Conservation (phyloP, 805 yeast species). For the Lipomyces mesembrius region DNA sequence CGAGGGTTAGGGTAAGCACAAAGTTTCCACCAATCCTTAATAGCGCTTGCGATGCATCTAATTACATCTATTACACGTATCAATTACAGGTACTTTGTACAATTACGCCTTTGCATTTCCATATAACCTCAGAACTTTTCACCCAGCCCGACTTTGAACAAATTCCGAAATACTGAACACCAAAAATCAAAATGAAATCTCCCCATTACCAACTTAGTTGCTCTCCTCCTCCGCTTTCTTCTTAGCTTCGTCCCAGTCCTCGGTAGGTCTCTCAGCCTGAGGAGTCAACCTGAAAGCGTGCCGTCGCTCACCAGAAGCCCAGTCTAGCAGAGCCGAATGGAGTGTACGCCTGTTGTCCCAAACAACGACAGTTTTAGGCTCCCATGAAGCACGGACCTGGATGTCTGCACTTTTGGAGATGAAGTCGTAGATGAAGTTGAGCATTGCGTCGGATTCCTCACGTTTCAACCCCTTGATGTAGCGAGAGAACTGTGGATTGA, state of each 20-base stretch:
- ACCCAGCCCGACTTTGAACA: not conserved
- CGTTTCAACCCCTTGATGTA: slow-evolving; percentile 72
- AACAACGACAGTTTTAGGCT: slow-evolving; percentile 55
- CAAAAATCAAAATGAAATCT: not conserved
- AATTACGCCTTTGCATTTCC: not conserved
- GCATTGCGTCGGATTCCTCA: slow-evolving; percentile 67
- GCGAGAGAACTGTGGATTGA: slow-evolving; percentile 56
- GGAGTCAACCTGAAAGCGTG: slow-evolving; percentile 79
- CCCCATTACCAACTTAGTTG: not conserved
- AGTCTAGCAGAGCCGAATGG: slow-evolving; percentile 58
- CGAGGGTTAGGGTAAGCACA: not conserved
- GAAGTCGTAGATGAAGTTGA: slow-evolving; percentile 58
- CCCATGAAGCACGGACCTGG: slow-evolving; percentile 59
- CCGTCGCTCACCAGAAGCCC: slow-evolving; percentile 64
- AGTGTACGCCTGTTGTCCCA: slow-evolving; percentile 60
- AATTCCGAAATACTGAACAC: not conserved
- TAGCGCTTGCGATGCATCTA: no score
- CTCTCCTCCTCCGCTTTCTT: slow-evolving; percentile 6
- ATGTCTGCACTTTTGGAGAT: slow-evolving; percentile 55
- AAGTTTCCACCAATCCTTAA: no score
- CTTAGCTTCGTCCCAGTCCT: slow-evolving; percentile 13
- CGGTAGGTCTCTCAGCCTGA: slow-evolving; percentile 68
- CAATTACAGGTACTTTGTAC: not conserved
- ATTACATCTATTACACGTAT: not conserved
- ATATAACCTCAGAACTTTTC: not conserved